Evolutionary conservation across 2,329 filamentous ascomycete genomes (phyloP), one percentile per base, ranked within the genome.

Genomic region (Cercospora citrullina): DNA sequence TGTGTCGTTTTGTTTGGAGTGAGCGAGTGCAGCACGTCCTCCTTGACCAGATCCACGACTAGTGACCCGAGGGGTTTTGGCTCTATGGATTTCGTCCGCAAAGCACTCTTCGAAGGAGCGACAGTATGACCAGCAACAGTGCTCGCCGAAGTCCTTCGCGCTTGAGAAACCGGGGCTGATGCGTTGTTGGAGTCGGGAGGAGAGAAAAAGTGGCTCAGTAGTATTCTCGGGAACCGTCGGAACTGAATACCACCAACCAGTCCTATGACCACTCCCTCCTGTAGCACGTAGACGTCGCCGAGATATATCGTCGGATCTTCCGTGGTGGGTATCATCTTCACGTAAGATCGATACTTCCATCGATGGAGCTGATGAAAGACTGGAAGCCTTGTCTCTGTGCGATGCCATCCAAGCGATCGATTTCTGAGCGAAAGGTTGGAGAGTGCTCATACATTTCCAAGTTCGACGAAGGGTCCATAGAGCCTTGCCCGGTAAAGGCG

Each of bases 151-250:
- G 31, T 39, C 6, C 2, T 23, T 18, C 60, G 42, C 4, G 8
- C 23, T 31, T 62, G 36, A n/a, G 21, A 14, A 31, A 30, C 21
- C 12, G 60, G 23, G 7, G n/a, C 36, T 10, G 21, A 23, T 80
- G 58, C 87, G 85, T 74, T 88, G 73, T 84, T 85, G 71, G 86
- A 86, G 58, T 86, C 86, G 1, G 88, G 88, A 63, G 89, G 88
- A 69, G 91, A 80, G 77, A 91, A 80, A 77, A 91, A 85, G 72
- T 88, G 84, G 80, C 89, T 89, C 68, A 91, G 82, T 23, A 89
- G 82, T 72, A 86, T 86, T 72, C 89, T 87, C 36, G 89, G 88
- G 62, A 90, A 89, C 70, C 86, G 83, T 75, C 87, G 86, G 81
- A 90, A 90, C 78, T 87, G 87, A 71, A 75, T 71, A 10, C 66